phyloP scores from a whole-genome alignment of 306 rosid genomes.

The Astragalus membranaceus region DNA sequence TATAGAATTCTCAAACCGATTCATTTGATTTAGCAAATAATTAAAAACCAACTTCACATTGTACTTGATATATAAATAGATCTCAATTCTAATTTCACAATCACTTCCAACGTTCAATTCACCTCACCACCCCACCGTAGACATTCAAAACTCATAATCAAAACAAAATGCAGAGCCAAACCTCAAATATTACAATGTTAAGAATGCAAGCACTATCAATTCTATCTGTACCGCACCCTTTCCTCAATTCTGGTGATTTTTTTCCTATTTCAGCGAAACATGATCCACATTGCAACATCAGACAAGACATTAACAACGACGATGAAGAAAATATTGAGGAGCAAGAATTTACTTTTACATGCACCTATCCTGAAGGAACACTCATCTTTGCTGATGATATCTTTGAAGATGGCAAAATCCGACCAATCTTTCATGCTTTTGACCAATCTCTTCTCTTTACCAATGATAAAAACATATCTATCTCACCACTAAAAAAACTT shows the following conservation, averaged over 20 bases:
- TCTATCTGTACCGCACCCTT: neutral
- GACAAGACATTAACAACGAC: neutral
- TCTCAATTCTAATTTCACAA: neutral
- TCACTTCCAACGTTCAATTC: neutral
- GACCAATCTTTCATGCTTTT: constrained; percentile 33
- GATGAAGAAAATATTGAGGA: neutral
- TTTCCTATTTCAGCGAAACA: neutral
- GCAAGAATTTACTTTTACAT: constrained; percentile 45
- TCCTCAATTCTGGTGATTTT: neutral
- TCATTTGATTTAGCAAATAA: too few species aligned
- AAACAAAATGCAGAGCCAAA: neutral
- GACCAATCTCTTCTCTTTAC: constrained; percentile 29
- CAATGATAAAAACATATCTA: neutral
- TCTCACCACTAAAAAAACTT: constrained; percentile 40
- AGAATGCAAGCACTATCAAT: neutral
- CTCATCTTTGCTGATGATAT: constrained; percentile 33
- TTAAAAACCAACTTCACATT: neutral
- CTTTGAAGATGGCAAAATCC: constrained; percentile 46
- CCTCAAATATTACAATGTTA: neutral
- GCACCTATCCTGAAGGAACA: constrained; percentile 34
- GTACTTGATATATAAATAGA: neutral
- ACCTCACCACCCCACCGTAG: neutral
- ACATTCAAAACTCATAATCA: neutral
- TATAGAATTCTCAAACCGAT: too few species aligned
- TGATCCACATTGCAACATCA: neutral